Percentiles rank a stretch among this genome's conserved stretches.
These are phyloP conservation scores for Peronosclerospora sorghi DNA, from an alignment of 352 stramenopile species.

Conservation along the genomic window DNA sequence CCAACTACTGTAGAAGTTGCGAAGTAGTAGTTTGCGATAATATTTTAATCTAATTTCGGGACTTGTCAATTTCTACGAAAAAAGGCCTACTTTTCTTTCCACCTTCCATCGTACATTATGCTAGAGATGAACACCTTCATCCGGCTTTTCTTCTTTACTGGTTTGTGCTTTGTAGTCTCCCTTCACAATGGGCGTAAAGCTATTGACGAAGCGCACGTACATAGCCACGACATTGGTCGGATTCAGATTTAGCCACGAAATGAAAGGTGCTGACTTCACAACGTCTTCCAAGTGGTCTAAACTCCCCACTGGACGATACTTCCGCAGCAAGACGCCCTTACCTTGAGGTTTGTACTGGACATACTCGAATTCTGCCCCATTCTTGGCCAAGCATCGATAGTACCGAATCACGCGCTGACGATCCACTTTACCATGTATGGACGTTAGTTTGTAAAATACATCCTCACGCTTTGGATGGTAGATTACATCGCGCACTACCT, in stretches of 20 bases:
- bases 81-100: no score
- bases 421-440: constrained; percentile 42
- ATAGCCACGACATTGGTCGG: constrained; percentile 19
- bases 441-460: constrained; percentile 60
- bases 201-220: constrained; percentile 27
- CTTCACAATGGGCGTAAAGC: constrained; percentile 37
- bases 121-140: background rate
- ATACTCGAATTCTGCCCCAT: constrained; percentile 6
- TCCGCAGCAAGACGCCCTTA: constrained; percentile 37
- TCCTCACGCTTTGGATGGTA: constrained; percentile 35
- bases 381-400: constrained; percentile 17
- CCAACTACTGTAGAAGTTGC: no score
- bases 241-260: constrained; percentile 22
- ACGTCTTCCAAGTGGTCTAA: constrained; percentile 11
- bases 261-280: constrained; percentile 18
- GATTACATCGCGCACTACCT: constrained; percentile 20
- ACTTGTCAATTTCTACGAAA: no score
- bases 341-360: constrained; percentile 37
- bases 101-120: no score
- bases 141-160: background rate
- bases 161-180: constrained; percentile 15
- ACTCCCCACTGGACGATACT: constrained; percentile 20
- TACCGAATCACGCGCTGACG: constrained; percentile 42
- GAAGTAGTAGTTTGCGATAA: no score
- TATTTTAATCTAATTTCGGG: no score